These are phyloP conservation scores for Phytophthora pluvialis DNA, from an alignment of 352 stramenopile genomes.

Conservation along the genomic window DNA sequence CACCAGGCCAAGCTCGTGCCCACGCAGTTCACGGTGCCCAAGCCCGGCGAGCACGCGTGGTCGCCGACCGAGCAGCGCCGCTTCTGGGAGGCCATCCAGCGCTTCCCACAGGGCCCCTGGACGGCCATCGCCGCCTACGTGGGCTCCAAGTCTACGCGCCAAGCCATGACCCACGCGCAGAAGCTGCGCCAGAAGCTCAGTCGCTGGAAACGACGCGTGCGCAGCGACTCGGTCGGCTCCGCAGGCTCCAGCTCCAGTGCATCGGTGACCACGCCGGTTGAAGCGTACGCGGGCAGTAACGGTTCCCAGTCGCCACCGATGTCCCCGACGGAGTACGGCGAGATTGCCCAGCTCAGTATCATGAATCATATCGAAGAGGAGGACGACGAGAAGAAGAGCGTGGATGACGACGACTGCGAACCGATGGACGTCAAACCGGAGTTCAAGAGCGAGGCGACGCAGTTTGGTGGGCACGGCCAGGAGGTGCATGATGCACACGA, in stretches of 20 bases:
- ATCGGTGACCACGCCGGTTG: slow-evolving; percentile 23
- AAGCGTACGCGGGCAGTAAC: slow-evolving; percentile 11
- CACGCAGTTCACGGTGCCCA: slow-evolving; percentile 65
- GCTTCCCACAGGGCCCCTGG: slow-evolving; percentile 67
- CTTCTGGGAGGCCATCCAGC: slow-evolving; percentile 67
- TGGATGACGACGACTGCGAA: slow-evolving; percentile 25
- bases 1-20: slow-evolving; percentile 62
- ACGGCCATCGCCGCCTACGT: slow-evolving; percentile 67
- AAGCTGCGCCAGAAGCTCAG: slow-evolving; percentile 74
- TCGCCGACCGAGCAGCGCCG: slow-evolving; percentile 51
- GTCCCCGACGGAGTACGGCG: slow-evolving; percentile 34
- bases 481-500: slow-evolving; percentile 36
- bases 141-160: slow-evolving; percentile 64
- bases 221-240: slow-evolving; percentile 36
- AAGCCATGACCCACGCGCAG: slow-evolving; percentile 75
- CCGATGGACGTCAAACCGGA: slow-evolving; percentile 28
- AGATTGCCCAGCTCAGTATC: slow-evolving; percentile 35
- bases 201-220: slow-evolving; percentile 60
- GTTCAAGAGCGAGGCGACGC: slow-evolving; percentile 20
- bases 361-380: slow-evolving; percentile 39
- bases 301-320: slow-evolving; percentile 32
- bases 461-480: slow-evolving; percentile 20
- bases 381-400: slow-evolving; percentile 27
- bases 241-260: slow-evolving; percentile 32
- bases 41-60: slow-evolving; percentile 59